A percentile compares a stretch with the other conserved stretches of the same genome.
These are phyloP conservation scores for Fusarium illudens DNA, from an alignment of 2,329 filamentous ascomycete genomes.

Conservation along the genomic window DNA sequence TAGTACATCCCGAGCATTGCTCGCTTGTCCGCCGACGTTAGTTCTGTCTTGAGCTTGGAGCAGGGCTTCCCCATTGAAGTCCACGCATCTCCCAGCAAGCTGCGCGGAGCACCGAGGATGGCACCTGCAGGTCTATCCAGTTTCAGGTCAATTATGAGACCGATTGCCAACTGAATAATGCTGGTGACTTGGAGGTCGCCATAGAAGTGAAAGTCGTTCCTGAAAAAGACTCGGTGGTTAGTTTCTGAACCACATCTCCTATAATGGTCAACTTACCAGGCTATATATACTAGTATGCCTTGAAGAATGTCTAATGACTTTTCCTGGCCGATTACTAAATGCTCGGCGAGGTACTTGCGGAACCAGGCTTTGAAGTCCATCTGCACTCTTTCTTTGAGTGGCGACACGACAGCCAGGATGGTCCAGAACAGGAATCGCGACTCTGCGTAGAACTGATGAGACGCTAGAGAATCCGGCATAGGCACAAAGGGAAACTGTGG, in stretches of 20 bases:
- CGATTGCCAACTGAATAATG: constrained; percentile 51
- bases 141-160: constrained; percentile 50
- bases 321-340: constrained; percentile 50
- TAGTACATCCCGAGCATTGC: constrained; percentile 53
- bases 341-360: constrained; percentile 47
- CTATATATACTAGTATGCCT: constrained; percentile 49
- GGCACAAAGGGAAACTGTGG: constrained; percentile 52
- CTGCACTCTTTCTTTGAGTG: constrained; percentile 45
- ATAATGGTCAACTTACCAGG: constrained; percentile 44
- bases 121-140: constrained; percentile 45
- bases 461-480: constrained; percentile 36
- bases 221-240: constrained; percentile 17
- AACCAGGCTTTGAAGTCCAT: constrained; percentile 48
- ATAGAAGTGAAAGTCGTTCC: constrained; percentile 53
- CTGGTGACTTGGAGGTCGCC: constrained; percentile 49
- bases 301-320: constrained; percentile 50
- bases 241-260: neutral
- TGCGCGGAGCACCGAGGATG: constrained; percentile 35
- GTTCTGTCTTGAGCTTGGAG: constrained; percentile 27
- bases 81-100: constrained; percentile 48
- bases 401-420: constrained; percentile 47
- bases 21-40: constrained; percentile 50
- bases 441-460: constrained; percentile 44
- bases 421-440: constrained; percentile 51
- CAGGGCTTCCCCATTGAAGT: constrained; percentile 29